Percentiles rank a stretch among this genome's conserved stretches.
phyloP scores from a whole-genome alignment of 208 protist genomes.

The Trypanosoma cruzi region DNA sequence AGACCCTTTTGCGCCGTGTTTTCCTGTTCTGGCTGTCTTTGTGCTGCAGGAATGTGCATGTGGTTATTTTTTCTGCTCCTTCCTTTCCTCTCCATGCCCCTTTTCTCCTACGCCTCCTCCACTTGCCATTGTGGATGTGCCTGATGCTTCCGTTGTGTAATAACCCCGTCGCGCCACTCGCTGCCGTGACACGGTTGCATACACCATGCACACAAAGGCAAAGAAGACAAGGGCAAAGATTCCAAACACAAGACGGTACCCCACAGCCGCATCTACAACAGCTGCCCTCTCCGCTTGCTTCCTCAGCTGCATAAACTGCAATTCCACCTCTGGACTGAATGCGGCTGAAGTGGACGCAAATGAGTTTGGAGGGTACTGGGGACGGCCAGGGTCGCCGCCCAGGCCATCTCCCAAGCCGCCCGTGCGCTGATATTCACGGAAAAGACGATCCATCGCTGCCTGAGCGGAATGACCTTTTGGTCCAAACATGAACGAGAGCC shows the following conservation, averaged over 20 bases:
- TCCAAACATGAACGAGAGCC: slow-evolving; percentile 26
- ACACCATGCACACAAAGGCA: neutral
- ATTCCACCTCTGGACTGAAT: neutral
- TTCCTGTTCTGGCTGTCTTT: neutral
- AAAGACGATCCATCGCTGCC: slow-evolving; percentile 1
- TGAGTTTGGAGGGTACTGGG: neutral
- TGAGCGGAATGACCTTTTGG: neutral
- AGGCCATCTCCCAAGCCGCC: neutral
- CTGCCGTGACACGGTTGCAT: neutral
- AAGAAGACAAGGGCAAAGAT: neutral
- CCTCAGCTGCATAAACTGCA: slow-evolving; percentile 46
- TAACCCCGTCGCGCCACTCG: neutral
- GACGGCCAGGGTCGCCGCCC: no score
- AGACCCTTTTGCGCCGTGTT: neutral
- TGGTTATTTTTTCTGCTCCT: neutral
- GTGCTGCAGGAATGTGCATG: neutral
- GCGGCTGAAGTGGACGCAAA: neutral
- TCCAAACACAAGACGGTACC: neutral
- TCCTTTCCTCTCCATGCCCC: neutral
- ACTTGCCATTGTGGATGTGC: neutral
- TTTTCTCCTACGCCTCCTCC: neutral
- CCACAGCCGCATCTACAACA: slow-evolving; percentile 30
- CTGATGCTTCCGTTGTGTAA: neutral
- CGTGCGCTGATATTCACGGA: neutral
- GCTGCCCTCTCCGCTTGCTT: slow-evolving; percentile 41